Conservation (phyloP, 768 basidiomycete genomes). For the Mrakia blollopis region DNA sequence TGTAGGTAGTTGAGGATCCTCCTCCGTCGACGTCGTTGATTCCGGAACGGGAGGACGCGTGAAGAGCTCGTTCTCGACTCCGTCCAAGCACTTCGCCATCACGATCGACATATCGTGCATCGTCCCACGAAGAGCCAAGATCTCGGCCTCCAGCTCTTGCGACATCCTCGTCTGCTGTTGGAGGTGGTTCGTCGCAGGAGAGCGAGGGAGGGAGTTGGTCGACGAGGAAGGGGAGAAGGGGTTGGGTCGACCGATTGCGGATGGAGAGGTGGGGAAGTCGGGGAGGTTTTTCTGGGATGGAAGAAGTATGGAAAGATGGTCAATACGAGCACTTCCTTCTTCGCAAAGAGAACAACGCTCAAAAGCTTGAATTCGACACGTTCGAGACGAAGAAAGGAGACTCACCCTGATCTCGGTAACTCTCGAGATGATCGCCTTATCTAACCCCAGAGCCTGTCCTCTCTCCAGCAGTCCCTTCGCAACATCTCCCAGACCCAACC, state of each 20-base stretch:
- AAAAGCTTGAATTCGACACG: not conserved
- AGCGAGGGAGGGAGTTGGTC: not conserved
- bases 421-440: conserved; percentile 42
- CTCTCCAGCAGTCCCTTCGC: conserved; percentile 43
- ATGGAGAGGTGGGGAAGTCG: conserved; percentile 56
- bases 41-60: not conserved
- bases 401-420: conserved; percentile 43
- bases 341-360: no score
- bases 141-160: conserved; percentile 17
- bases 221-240: not conserved
- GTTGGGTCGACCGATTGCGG: not conserved
- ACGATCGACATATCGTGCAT: conserved; percentile 12
- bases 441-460: conserved; percentile 55
- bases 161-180: not conserved
- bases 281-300: conserved; percentile 71
- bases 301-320: not conserved
- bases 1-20: not conserved
- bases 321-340: not conserved
- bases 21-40: conserved; percentile 7
- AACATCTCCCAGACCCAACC: conserved; percentile 38
- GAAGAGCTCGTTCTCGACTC: not conserved
- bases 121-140: conserved; percentile 7
- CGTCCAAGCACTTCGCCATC: not conserved
- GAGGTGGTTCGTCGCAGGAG: not conserved
- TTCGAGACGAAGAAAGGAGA: not conserved